phyloP scores from a whole-genome alignment of 2,329 filamentous ascomycete genomes.

The Hirsutella thompsonii region DNA sequence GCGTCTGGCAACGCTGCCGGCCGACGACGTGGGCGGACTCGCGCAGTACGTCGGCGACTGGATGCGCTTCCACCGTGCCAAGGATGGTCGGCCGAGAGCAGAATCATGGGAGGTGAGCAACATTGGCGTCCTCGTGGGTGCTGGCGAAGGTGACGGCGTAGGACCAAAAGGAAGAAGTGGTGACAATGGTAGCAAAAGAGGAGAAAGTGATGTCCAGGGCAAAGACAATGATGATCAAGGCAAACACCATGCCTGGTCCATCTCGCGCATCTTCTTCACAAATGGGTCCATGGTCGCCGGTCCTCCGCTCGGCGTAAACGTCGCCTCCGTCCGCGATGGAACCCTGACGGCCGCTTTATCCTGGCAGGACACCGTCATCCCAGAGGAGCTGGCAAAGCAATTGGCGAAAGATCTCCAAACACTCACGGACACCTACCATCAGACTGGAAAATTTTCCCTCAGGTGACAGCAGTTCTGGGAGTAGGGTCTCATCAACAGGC shows the following conservation, averaged over 20 bases:
- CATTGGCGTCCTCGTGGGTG: not conserved
- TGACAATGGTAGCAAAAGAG: too few relatives aligned
- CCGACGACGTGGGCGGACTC: conserved; percentile 17
- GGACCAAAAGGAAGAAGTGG: too few relatives aligned
- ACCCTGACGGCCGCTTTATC: conserved; percentile 28
- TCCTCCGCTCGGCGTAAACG: conserved; percentile 29
- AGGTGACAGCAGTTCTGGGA: not conserved
- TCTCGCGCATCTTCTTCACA: conserved; percentile 34
- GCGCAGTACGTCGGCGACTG: conserved; percentile 31
- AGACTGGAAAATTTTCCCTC: conserved; percentile 11
- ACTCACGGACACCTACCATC: conserved; percentile 8
- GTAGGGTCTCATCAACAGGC: too few relatives aligned
- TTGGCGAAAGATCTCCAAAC: conserved; percentile 23
- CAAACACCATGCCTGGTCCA: conserved; percentile 20
- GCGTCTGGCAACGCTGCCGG: not conserved
- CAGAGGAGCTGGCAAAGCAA: conserved; percentile 20
- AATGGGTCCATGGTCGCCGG: conserved; percentile 33
- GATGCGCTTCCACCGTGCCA: conserved; percentile 23
- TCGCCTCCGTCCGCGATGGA: conserved; percentile 26
- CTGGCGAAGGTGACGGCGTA: too few relatives aligned
- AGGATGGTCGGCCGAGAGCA: conserved; percentile 27
- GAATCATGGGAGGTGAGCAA: conserved; percentile 41
- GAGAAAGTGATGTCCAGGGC: too few relatives aligned
- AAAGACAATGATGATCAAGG: too few relatives aligned
- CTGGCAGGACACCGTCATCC: conserved; percentile 34